These are phyloP conservation scores for Exsudoporus floridanus DNA, from an alignment of 1,284 basidiomycete genomes.

Conservation along the genomic window DNA sequence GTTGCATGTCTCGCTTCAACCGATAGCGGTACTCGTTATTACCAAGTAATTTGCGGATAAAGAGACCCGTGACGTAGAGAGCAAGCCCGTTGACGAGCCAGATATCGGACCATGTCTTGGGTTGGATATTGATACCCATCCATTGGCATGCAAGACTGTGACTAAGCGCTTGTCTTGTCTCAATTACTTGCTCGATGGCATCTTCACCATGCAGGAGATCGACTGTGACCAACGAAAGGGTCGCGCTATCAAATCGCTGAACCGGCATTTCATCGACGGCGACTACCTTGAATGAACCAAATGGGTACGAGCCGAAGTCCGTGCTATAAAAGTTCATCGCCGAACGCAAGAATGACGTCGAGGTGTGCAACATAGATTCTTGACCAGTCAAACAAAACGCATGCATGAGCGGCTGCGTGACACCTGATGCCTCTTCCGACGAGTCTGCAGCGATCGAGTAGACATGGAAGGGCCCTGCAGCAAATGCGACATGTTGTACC, in stretches of 20 bases:
- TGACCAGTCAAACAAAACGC: conserved; percentile 93
- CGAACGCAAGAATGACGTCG: conserved; percentile 78
- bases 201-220: conserved; percentile 88
- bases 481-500: conserved; percentile 94
- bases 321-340: conserved; percentile 92
- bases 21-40: conserved; percentile 98
- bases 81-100: conserved; percentile 96
- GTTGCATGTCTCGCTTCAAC: conserved; percentile 94
- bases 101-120: conserved; percentile 90
- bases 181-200: conserved; percentile 92
- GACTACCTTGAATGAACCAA: conserved; percentile 92
- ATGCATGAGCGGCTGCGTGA: conserved; percentile 83
- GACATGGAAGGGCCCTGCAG: conserved; percentile 91
- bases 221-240: conserved; percentile 77
- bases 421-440: conserved; percentile 61
- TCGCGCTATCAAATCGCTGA: conserved; percentile 82
- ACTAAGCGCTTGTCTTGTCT: conserved; percentile 83
- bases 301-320: conserved; percentile 96
- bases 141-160: conserved; percentile 95
- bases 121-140: conserved; percentile 96
- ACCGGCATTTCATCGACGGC: conserved; percentile 88
- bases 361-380: conserved; percentile 64
- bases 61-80: conserved; percentile 88
- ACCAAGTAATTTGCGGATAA: conserved; percentile 84
- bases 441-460: conserved; percentile 68